Evolutionary conservation across 768 basidiomycete genomes (phyloP).

Genomic region (Suillus plorans): DNA sequence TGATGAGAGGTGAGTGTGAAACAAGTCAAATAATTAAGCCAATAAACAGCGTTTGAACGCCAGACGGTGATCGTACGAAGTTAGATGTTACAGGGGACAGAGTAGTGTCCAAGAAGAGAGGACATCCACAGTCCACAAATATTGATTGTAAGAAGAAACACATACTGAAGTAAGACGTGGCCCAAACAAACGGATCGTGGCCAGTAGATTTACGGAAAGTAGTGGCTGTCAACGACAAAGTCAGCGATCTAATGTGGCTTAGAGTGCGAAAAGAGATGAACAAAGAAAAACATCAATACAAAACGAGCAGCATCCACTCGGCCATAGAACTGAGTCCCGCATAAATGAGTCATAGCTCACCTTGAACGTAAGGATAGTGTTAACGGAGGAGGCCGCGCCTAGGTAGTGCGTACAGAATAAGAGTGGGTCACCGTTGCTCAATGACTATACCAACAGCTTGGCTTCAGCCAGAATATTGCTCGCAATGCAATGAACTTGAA

Average conservation of each 20-base stretch:
- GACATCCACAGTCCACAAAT: slow-evolving; percentile 5
- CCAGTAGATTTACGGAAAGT: slow-evolving; percentile 19
- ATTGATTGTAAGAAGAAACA: slow-evolving; percentile 24
- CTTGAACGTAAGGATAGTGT: slow-evolving; percentile 58
- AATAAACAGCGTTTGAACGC: slow-evolving; percentile 18
- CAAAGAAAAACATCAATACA: slow-evolving; percentile 4
- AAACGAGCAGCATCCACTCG: background rate
- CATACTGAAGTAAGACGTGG: slow-evolving; percentile 27
- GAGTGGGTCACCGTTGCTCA: slow-evolving; percentile 7
- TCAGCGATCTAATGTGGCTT: slow-evolving; percentile 18
- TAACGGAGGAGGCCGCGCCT: slow-evolving; percentile 75
- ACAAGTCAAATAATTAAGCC: slow-evolving; percentile 20
- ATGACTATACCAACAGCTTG: slow-evolving; percentile 5
- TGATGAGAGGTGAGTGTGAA: slow-evolving; percentile 16
- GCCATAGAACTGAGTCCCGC: slow-evolving; percentile 24
- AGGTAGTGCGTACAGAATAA: slow-evolving; percentile 19
- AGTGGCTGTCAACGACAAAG: slow-evolving; percentile 20
- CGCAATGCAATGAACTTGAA: slow-evolving; percentile 30
- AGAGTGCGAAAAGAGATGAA: slow-evolving; percentile 17
- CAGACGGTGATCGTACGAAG: slow-evolving; percentile 15
- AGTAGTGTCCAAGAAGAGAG: slow-evolving; percentile 1
- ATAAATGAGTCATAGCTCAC: slow-evolving; percentile 33
- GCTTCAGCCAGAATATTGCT: slow-evolving; percentile 19
- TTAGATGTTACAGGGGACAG: background rate
- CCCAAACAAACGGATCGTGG: slow-evolving; percentile 22